Conservation (phyloP, 108 stramenopile genomes). For the Cyclotella cryptica region DNA sequence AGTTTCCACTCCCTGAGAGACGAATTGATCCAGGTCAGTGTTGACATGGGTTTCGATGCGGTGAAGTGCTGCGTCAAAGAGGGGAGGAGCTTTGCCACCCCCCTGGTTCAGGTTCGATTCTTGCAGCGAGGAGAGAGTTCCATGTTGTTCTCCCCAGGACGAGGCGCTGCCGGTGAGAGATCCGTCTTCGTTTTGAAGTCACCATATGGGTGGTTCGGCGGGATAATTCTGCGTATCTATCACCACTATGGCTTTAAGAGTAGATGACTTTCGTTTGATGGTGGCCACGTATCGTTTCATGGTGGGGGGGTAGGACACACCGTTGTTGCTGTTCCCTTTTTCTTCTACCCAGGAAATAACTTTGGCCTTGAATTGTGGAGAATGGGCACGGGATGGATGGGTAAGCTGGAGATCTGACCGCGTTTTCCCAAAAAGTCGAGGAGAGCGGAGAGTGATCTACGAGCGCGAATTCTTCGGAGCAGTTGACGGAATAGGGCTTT, state of each 20-base stretch:
- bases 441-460: conserved; percentile 54
- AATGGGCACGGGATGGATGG: conserved; percentile 37
- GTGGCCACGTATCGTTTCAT: conserved; percentile 47
- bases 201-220: conserved; percentile 62
- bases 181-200: conserved; percentile 47
- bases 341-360: conserved; percentile 48
- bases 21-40: conserved; percentile 56
- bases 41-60: conserved; percentile 64
- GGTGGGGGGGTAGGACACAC: conserved; percentile 6
- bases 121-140: conserved; percentile 29
- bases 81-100: conserved; percentile 21
- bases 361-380: conserved; percentile 34
- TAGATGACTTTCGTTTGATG: conserved; percentile 51
- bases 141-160: conserved; percentile 36
- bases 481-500: conserved; percentile 65
- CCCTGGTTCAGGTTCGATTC: conserved; percentile 4
- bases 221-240: conserved; percentile 66
- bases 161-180: conserved; percentile 11
- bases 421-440: conserved; percentile 50
- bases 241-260: conserved; percentile 54
- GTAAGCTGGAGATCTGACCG: conserved; percentile 30
- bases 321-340: not conserved
- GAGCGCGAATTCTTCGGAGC: conserved; percentile 65
- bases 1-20: conserved; percentile 52
- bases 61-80: conserved; percentile 57